Percentiles rank a stretch among this genome's conserved stretches.
phyloP scores from a whole-genome alignment of 2,329 filamentous ascomycete genomes.

The Hymenoscyphus salicellus region DNA sequence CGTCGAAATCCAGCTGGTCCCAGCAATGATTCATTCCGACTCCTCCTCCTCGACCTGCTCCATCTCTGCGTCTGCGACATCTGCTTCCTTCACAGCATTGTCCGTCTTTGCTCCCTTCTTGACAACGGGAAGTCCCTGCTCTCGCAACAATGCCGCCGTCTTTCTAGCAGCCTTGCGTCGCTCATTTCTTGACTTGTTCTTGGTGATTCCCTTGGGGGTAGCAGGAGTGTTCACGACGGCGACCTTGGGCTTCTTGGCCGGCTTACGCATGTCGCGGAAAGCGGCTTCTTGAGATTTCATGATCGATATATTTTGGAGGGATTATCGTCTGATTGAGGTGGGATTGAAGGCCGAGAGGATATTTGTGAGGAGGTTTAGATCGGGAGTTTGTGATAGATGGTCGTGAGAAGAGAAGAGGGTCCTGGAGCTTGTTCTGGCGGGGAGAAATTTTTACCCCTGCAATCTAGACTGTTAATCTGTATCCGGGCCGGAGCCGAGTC shows the following conservation, averaged over 20 bases:
- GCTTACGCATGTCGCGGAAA: conserved; percentile 10
- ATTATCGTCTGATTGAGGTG: too few species aligned
- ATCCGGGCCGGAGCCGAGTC: background rate
- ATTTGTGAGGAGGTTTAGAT: too few species aligned
- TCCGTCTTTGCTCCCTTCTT: background rate
- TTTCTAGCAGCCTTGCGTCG: conserved; percentile 15
- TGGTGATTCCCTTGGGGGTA: conserved; percentile 4
- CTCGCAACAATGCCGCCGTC: conserved; percentile 7
- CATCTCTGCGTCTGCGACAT: background rate
- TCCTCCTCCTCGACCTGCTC: background rate
- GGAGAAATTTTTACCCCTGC: background rate
- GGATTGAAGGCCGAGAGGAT: background rate
- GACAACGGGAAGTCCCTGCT: background rate
- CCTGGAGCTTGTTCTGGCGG: background rate
- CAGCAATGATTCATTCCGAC: background rate
- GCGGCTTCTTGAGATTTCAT: conserved; percentile 28
- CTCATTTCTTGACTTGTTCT: conserved; percentile 14
- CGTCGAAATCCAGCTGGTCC: background rate
- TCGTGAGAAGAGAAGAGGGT: background rate
- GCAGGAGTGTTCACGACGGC: conserved; percentile 6
- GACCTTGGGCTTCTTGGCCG: conserved; percentile 8
- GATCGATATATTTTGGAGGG: conserved; percentile 19
- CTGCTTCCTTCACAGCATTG: background rate
- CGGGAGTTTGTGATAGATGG: background rate
- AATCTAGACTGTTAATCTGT: background rate